These are phyloP conservation scores for Fusarium euwallaceae DNA, from an alignment of 2,329 filamentous ascomycete species.

Conservation along the genomic window DNA sequence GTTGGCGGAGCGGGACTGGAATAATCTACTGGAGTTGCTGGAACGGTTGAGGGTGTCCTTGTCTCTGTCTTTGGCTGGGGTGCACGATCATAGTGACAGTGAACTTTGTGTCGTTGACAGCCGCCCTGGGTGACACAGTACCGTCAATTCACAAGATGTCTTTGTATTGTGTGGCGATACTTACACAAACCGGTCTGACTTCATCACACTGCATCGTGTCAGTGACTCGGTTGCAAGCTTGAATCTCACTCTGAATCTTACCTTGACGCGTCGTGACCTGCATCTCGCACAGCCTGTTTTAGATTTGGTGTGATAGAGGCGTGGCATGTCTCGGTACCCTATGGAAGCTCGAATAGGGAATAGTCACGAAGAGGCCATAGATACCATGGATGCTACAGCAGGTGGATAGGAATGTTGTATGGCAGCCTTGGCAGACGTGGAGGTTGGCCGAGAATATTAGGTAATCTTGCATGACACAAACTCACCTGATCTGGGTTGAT, in stretches of 20 bases:
- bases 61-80: not conserved
- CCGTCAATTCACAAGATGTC: not conserved
- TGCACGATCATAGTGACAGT: conserved; percentile 38
- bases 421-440: not conserved
- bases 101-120: conserved; percentile 37
- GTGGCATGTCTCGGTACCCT: conserved; percentile 31
- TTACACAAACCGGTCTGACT: conserved; percentile 38
- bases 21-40: not conserved
- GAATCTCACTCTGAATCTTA: conserved; percentile 5
- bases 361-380: not conserved
- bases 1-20: not conserved
- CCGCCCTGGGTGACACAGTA: conserved; percentile 23
- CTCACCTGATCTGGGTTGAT: not conserved
- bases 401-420: not conserved
- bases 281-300: conserved; percentile 47
- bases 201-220: conserved; percentile 35
- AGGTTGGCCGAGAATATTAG: not conserved
- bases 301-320: conserved; percentile 49
- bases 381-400: not conserved
- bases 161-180: not conserved
- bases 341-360: not conserved
- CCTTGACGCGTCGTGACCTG: conserved; percentile 46
- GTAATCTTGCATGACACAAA: not conserved
- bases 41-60: not conserved
- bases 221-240: not conserved